Evolutionary conservation across 345 rosid genomes (phyloP), one percentile per base, ranked within the genome.

Genomic region (Erysimum cheiranthoides): DNA sequence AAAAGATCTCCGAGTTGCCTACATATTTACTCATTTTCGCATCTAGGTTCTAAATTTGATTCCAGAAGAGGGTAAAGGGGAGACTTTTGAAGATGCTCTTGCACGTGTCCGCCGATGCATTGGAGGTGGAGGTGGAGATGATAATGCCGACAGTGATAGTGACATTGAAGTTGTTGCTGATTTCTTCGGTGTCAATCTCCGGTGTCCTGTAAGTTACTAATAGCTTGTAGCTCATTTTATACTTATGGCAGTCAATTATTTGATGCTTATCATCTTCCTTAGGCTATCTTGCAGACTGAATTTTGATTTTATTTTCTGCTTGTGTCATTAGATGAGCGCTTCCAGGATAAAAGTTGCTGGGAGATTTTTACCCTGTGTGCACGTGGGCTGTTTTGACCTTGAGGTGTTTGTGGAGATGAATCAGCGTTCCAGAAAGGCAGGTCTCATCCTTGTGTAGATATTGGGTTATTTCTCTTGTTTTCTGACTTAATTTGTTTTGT

Each of bases 81-180:
- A 90, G 83, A 58, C 7, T 25, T 84, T 95, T 76, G 98, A 89
- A 66, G 94, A 92, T 42, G 96, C 99, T 73, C 88, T 92, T 60
- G 86, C 89, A 71, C 98, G 99, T 38, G 94, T 95, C 56, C 82
- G 93, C 32, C 94, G 99, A 59, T 92, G 99, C 63, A 79, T 90
- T 80, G 97, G 98, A 69, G 97, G 98, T 82, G 95, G 95, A 68
- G 81, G 81, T 75, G 85, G 87, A 64, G 79, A 89, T 10, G 97
- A 93, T 65, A 81, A 86, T 85, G 96, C 89, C 16, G 98, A 89
- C 54, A 90, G 99, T 73, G 99, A 92, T 77, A 95, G 99, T 82
- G 99, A 95, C 70, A 72, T 93, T 73, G 98, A 95, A 89, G 98
- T 95, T 75, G 98, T 95, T 79, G 98, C 98, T 38, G 99, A 95